Evolutionary conservation across 176 grass and related monocot species (phyloP), one percentile per base, ranked within the genome.

Genomic region (Raddia distichophylla): DNA sequence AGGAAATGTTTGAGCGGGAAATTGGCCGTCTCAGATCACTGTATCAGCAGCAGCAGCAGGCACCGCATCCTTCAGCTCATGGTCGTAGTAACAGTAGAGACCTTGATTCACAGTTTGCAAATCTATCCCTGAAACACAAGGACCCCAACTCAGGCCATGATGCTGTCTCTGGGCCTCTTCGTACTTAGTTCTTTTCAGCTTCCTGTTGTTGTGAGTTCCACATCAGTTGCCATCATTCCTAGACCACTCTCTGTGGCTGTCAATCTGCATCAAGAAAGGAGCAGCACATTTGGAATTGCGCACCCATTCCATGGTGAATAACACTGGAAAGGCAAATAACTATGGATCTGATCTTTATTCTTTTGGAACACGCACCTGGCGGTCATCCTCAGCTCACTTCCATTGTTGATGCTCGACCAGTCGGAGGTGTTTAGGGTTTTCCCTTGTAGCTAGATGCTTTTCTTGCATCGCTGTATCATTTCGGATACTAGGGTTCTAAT

Each of bases 1-100:
- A 99, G 70, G 96, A 95, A 83, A 99, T 99, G 91, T 93, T 99
- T 87, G 96, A 99, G 82, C 83, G 85, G 87, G 96, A 95, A 85
- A 87, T 95, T 27, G 76, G 84, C 66, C 90, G 87, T 69, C 86
- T 99, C 67, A 87, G 89, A 77, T 86, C 47, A 2, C 33, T 95
- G 33, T 93, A 93, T 89, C 95, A 91, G 78, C 95, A 93, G 40
- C 95, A 93, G 45, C 86, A 91, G 3, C 94, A 92, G 37, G 27
- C 83, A 18, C 74, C 60, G 15, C 92, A 82, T 13, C 67, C 71
- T 69, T 64, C 84, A 72, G 68, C 57, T 67, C 96, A 87, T 79
- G 71, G 57, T 64, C 90, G 73, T 33, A 93, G 84, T 86, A 99
- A 82, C 76, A 99, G 93, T 75, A 93, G 79, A 77, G 96, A 99